Base-by-base conservation (phyloP, 768 basidiomycete species). In the Boletus eberwhitei region DNA sequence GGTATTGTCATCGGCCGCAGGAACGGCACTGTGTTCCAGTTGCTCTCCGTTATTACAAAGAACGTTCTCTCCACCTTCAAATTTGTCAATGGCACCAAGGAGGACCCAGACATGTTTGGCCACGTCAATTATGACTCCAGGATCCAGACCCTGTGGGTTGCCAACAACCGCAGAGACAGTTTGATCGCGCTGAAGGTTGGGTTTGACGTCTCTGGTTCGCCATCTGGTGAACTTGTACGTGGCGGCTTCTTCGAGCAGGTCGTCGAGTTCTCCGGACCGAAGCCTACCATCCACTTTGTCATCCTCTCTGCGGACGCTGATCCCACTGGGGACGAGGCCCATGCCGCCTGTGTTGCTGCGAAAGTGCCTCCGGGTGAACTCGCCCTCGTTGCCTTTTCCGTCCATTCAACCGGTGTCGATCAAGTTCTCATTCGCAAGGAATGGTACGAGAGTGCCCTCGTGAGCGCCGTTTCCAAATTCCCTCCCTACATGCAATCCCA, bases 401-500 rank as follows among this genome's bases (percentile, higher is more conserved):
- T 93, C n/a, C 91, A 93, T 66, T 85, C 88, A 17, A 83, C 81
- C n/a, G 91, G 91, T 36, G 91, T 93, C 14, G 91, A 93, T 65
- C 91, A 93, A 65, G 83, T 93, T 29, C 80, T 93, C 49, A 86
- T 93, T 61, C 83, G 88, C 59, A 88, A 83, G 69, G 91, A 93
- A 64, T 90, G 89, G 88, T 90, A 82, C 60, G 88, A 91, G 58
- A 64, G 74, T n/a, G 90, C 89, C 0, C 71, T 89, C 35, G 64
- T 73, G 8, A 70, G 75, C 17, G 75, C 85, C 7, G 69, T 72
- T 11, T 76, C 83, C 59, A 91, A 88, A 65, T 83, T 86, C 71
- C 90, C 90, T 17, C 37, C 74, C 24, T 76, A 79, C 60, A 46
- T 62, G 16, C 63, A 64, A 19, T 59, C 74, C 22, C 73, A 77